A percentile compares a stretch with the other conserved stretches of the same genome.
Evolutionary conservation across 1,139 yeast genomes (phyloP).

Genomic region (Meyerozyma sp.): DNA sequence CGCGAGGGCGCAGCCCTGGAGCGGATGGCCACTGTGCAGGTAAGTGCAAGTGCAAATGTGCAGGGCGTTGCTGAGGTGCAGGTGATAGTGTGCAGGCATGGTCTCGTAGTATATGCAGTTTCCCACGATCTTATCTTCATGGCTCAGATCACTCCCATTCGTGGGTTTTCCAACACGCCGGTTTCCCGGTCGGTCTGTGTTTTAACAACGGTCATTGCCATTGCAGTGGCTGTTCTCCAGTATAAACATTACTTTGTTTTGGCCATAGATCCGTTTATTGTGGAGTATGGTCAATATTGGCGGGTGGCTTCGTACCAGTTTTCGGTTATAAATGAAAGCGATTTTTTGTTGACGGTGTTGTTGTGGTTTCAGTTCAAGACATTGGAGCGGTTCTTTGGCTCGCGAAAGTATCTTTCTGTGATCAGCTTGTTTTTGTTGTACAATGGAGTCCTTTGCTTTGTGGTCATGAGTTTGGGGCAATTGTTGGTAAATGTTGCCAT

Average conservation of each 20-base stretch:
- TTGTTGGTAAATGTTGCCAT: constrained; percentile 25
- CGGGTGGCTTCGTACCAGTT: constrained; percentile 52
- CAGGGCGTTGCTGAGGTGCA: not conserved
- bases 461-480: constrained; percentile 36
- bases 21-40: not conserved
- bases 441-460: constrained; percentile 28
- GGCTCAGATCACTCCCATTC: constrained; percentile 19
- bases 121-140: not conserved
- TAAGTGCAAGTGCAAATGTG: not conserved
- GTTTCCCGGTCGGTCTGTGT: constrained; percentile 45
- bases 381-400: constrained; percentile 62
- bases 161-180: constrained; percentile 60
- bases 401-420: constrained; percentile 48
- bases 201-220: constrained; percentile 38
- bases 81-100: not conserved
- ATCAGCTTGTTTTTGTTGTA: constrained; percentile 27
- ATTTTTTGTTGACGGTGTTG: constrained; percentile 47
- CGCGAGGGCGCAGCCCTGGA: not conserved
- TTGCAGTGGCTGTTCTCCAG: constrained; percentile 51
- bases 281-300: constrained; percentile 66
- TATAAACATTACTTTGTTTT: constrained; percentile 50
- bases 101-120: not conserved
- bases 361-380: constrained; percentile 56
- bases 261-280: constrained; percentile 54
- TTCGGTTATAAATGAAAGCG: constrained; percentile 61